A percentile compares a stretch with the other conserved stretches of the same genome.
phyloP scores from a whole-genome alignment of 495 filamentous ascomycete species.

The Penicillium manginii region DNA sequence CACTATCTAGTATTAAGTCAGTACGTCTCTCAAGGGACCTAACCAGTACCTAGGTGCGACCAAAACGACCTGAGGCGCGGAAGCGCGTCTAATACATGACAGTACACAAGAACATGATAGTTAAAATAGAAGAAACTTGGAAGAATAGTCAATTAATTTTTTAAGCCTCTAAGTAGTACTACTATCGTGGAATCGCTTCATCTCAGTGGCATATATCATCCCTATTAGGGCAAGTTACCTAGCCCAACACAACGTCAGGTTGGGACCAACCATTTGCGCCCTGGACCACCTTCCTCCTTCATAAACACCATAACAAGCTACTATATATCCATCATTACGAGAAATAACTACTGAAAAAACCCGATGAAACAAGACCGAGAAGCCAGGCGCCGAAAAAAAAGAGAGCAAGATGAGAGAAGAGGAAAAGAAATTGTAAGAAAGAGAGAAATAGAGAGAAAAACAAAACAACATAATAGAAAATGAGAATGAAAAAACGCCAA shows the following conservation, averaged over 20 bases:
- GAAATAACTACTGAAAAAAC: slow-evolving; percentile 15
- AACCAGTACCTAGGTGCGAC: too few relatives aligned
- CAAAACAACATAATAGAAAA: neutral
- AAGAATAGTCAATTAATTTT: neutral
- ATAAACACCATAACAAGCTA: neutral
- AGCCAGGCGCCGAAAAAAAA: neutral
- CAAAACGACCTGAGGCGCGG: too few relatives aligned
- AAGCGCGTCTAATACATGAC: too few relatives aligned
- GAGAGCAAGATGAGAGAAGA: neutral
- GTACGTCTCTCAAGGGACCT: too few relatives aligned
- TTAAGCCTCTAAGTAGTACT: neutral
- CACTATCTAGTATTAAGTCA: too few relatives aligned
- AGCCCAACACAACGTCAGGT: neutral
- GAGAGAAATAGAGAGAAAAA: neutral
- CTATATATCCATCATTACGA: slow-evolving; percentile 10
- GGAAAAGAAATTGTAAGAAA: neutral
- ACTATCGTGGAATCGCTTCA: neutral
- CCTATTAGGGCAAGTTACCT: neutral
- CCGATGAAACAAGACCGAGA: neutral
- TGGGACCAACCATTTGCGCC: neutral
- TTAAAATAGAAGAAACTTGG: too few relatives aligned
- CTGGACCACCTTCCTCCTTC: neutral
- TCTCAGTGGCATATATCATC: neutral
- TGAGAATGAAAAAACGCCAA: neutral
- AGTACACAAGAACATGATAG: too few relatives aligned